These are phyloP conservation scores for Solanum paucissectum DNA, from an alignment of 257 asterid species.

Conservation along the genomic window DNA sequence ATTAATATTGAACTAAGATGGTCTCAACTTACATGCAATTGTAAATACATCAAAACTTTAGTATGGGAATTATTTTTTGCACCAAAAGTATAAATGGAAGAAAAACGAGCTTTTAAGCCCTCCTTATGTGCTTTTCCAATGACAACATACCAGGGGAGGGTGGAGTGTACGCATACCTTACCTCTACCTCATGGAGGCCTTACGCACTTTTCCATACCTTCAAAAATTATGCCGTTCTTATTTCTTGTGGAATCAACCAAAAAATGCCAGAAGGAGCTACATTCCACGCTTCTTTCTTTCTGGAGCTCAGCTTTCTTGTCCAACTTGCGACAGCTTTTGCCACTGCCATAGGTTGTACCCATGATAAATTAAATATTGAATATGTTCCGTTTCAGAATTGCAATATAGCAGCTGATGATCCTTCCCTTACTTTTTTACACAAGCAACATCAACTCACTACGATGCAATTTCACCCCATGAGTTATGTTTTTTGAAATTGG, in stretches of 20 bases:
- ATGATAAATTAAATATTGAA: background rate
- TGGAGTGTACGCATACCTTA: background rate
- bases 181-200: background rate
- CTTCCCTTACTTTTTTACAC: background rate
- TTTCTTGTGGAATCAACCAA: background rate
- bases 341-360: background rate
- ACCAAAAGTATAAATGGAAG: background rate
- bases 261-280: background rate
- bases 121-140: background rate
- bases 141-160: background rate
- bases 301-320: background rate
- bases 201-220: background rate
- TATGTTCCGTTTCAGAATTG: background rate
- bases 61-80: background rate
- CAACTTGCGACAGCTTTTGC: background rate
- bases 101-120: background rate
- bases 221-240: background rate
- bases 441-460: background rate
- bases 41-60: background rate
- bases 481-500: background rate
- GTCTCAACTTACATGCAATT: background rate
- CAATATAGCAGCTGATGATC: background rate
- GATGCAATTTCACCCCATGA: background rate
- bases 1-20: background rate
- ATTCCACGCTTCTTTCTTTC: background rate